Evolutionary conservation across 1,139 yeast species (phyloP), one percentile per base, ranked within the genome.

Genomic region (Zygoascus sp.): DNA sequence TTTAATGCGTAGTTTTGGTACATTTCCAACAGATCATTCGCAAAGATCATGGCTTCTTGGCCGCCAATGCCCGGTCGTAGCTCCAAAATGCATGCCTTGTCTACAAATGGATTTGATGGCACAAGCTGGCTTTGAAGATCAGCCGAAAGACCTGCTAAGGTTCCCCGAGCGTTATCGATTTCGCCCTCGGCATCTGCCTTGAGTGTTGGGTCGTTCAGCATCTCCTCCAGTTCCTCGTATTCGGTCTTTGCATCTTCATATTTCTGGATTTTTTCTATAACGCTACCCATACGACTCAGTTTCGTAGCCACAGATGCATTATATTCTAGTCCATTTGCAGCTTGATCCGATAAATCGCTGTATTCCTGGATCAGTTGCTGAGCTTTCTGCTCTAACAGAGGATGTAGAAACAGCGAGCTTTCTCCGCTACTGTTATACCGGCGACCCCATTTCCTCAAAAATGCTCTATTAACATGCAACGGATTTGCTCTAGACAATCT

Each of bases 31-130:
- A 92, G 68, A 62, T 94, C 95, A 42, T 75, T 76, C 0, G 97
- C 79, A 64, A 92, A 92, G 6, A 92, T 74, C 62, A 83, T 80
- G 0, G 98, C 97, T 60, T 92, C 99, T 5, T 81, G 77, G 2
- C 99, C 99, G 11, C 99, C 98, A 1, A 92, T 90, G 1, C 99
- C 98, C 0, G 98, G 97, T 48, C 97, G 74, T 22, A 92, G 66
- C 64, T 92, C 99, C 16, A 92, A 58, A 11, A 92, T 72, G 44
- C 96, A 83, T 0, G 95, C 81, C 50, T 78, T 80, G 47, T 86
- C 95, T 2, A 83, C 76, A 62, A 85, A 86, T 42, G 82, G 81
- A 53, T 85, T 81, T 2, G 86, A 79, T 1, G 97, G 97, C 28
- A 89, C 69, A 10, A 92, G 68, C 47, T 76, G 74, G 1, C 72